phyloP scores from a whole-genome alignment of 2,329 filamentous ascomycete genomes.

The Beauveria rudraprayagi region DNA sequence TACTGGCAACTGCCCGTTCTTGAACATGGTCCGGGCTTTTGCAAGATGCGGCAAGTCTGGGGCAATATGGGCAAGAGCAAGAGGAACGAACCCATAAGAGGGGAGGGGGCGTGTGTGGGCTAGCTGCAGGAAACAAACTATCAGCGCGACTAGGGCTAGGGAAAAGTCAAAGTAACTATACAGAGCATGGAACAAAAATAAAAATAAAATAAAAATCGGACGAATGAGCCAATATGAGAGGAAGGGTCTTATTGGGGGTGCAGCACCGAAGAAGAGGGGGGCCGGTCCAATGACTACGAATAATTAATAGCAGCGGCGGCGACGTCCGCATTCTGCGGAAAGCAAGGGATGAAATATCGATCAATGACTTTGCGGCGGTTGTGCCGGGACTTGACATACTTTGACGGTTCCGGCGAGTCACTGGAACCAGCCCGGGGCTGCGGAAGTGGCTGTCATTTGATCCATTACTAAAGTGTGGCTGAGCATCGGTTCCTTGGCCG shows the following conservation, averaged over 20 bases:
- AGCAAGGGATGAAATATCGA: too few species aligned
- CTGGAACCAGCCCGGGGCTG: too few species aligned
- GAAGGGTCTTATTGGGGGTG: not conserved
- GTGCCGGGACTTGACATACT: too few species aligned
- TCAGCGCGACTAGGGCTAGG: not conserved
- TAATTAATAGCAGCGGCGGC: not conserved
- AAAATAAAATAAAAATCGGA: not conserved
- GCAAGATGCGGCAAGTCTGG: conserved; percentile 1
- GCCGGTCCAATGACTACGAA: too few species aligned
- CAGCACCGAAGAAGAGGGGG: not conserved
- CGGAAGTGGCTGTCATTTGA: too few species aligned
- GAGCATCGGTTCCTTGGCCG: too few species aligned
- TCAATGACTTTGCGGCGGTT: too few species aligned
- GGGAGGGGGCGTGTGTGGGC: not conserved
- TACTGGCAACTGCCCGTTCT: not conserved
- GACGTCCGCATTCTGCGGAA: not conserved
- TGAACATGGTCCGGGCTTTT: not conserved
- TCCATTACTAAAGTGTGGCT: too few species aligned
- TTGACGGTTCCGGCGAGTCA: too few species aligned
- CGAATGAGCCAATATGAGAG: not conserved
- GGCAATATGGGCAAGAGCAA: not conserved
- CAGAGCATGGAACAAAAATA: not conserved
- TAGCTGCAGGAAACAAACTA: not conserved
- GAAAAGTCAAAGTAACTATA: too few species aligned
- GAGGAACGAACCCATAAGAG: not conserved